Percentiles rank a stretch among this genome's conserved stretches.
These are phyloP conservation scores for Lippia alba DNA, from an alignment of 305 asterid species.

Conservation along the genomic window DNA sequence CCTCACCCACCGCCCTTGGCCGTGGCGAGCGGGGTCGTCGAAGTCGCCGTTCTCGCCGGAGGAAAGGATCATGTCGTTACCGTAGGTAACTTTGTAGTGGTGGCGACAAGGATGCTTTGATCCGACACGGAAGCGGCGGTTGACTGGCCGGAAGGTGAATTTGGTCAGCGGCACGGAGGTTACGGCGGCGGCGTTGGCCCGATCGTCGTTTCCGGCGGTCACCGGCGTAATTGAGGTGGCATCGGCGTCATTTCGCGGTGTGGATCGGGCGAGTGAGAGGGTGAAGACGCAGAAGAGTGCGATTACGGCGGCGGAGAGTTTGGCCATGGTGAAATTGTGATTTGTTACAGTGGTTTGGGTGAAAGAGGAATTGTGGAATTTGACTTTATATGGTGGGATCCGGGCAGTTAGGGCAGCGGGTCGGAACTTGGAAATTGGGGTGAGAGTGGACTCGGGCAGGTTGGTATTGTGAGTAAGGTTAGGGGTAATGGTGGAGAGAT, in stretches of 20 bases:
- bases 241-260: slow-evolving; percentile 40
- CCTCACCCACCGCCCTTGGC: slow-evolving; percentile 41
- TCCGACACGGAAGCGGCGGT: slow-evolving; percentile 51
- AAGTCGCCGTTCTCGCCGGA: slow-evolving; percentile 49
- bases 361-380: not conserved
- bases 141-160: slow-evolving; percentile 46
- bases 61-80: slow-evolving; percentile 49
- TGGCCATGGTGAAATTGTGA: slow-evolving; percentile 46
- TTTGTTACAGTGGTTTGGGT: not conserved
- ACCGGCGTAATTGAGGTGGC: slow-evolving; percentile 29
- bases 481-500: slow-evolving; percentile 31
- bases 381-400: slow-evolving; percentile 2
- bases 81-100: slow-evolving; percentile 48
- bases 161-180: slow-evolving; percentile 39
- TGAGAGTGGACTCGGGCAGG: slow-evolving; percentile 28
- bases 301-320: slow-evolving; percentile 35
- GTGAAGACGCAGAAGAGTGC: slow-evolving; percentile 52
- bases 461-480: not conserved
- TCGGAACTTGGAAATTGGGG: not conserved
- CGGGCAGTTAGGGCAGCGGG: slow-evolving; percentile 51
- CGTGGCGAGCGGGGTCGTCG: slow-evolving; percentile 34
- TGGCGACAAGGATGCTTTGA: slow-evolving; percentile 46
- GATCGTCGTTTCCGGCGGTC: slow-evolving; percentile 32
- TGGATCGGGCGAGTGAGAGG: slow-evolving; percentile 50
- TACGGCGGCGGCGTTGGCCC: slow-evolving; percentile 24